Percentiles rank a stretch among this genome's conserved stretches.
phyloP scores from a whole-genome alignment of 352 stramenopile genomes.

The Pythium folliculosum region DNA sequence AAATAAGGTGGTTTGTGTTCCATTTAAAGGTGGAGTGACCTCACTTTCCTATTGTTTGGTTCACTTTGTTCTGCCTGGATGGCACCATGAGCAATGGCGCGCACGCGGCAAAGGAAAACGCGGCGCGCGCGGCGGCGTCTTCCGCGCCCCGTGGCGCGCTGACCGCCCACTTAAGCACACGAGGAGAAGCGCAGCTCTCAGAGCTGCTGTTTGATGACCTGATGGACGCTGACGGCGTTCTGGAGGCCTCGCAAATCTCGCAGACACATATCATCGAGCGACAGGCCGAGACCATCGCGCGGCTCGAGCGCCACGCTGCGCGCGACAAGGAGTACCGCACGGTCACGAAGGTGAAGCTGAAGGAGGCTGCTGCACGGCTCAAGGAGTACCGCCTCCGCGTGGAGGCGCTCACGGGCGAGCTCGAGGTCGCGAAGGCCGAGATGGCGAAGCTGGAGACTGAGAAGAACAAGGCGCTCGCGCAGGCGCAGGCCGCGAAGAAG shows the following conservation, averaged over 20 bases:
- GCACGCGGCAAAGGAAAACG: conserved; percentile 9
- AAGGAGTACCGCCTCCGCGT: conserved; percentile 63
- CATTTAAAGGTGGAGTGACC: neutral
- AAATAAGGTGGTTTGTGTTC: neutral
- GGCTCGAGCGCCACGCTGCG: conserved; percentile 42
- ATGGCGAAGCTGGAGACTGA: conserved; percentile 28
- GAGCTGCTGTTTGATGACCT: conserved; percentile 23
- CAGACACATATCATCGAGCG: conserved; percentile 73
- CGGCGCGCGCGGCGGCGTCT: conserved; percentile 10
- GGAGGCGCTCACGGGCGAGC: conserved; percentile 45
- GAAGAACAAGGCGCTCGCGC: conserved; percentile 22
- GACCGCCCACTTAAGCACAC: neutral
- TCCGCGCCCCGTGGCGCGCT: neutral
- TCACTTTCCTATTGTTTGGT: neutral
- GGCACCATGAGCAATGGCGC: conserved; percentile 28
- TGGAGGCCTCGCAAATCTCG: conserved; percentile 47
- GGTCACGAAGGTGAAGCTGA: conserved; percentile 66
- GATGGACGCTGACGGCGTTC: conserved; percentile 19
- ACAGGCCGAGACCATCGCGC: conserved; percentile 57
- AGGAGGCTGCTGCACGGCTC: conserved; percentile 58
- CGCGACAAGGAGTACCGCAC: conserved; percentile 50
- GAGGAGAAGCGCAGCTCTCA: conserved; percentile 5
- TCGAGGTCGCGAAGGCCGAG: conserved; percentile 27
- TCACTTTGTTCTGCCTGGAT: neutral
- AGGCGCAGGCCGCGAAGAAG: conserved; percentile 22